Base-by-base conservation (phyloP, 2,329 filamentous ascomycete species). In the Fusarium pininemorale region DNA sequence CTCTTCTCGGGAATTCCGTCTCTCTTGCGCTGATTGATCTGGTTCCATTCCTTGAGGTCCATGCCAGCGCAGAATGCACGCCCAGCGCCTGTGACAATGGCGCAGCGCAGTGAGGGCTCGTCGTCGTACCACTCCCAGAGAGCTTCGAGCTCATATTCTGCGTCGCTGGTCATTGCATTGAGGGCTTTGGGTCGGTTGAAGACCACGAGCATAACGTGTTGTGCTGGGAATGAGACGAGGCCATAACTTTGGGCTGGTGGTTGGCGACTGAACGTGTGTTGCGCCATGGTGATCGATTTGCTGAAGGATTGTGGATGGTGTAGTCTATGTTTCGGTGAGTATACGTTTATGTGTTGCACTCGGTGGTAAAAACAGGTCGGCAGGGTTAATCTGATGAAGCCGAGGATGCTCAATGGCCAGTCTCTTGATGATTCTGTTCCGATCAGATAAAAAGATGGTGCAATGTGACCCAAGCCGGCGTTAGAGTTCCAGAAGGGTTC, bases 61-160 rank as follows among this genome's bases (percentile, higher is more conserved):
- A 90, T 90, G 22, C 91, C 91, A 1, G 91, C 90, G 79, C 90
- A 93, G 77, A 93, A 93, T 1, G 90, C 90, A 15, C 90, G 84
- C 1, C 90, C 91, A 0, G 83, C 82, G 26, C 91, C 91, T 2
- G 91, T 92, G 51, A 93, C 78, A 6, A 93, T 85, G 51, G 89
- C 90, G 77, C 89, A 90, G 51, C 88, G 87, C 53, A 93, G 85
- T 4, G 81, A 81, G 3, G 90, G 87, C 80, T 93, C 87, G n/a
- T 78, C 79, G 77, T 93, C 91, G 80, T 89, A 92, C 87, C 90
- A 92, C 22, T 82, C 79, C 84, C 86, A 91, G 32, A 90, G 83
- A 3, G 73, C 69, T 66, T 84, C 84, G 41, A 90, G 76, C 48
- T 78, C 76, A 51, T 77, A 77, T 39, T 78, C 75, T 24, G 56